Evolutionary conservation across 805 yeast species (phyloP).

Genomic region (Wilhelminamyces savonicus): DNA sequence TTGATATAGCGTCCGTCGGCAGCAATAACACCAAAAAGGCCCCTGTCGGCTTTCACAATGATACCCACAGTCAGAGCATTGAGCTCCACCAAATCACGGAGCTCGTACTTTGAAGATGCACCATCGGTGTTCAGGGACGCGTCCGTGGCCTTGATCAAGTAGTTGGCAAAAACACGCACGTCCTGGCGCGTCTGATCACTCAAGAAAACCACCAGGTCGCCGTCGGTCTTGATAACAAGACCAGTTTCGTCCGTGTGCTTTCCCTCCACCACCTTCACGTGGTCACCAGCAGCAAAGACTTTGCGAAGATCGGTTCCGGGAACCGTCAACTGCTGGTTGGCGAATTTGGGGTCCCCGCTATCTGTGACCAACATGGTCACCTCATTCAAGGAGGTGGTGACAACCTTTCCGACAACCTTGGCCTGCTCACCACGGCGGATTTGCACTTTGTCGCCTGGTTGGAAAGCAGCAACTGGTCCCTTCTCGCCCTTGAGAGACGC

Average conservation of each 20-base stretch:
- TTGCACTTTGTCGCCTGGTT: constrained; percentile 92
- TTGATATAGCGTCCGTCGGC: constrained; percentile 73
- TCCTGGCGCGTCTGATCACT: constrained; percentile 87
- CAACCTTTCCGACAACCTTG: constrained; percentile 77
- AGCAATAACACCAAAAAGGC: constrained; percentile 70
- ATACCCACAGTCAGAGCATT: constrained; percentile 86
- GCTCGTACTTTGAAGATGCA: constrained; percentile 72
- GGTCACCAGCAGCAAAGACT: constrained; percentile 86
- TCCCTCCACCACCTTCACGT: constrained; percentile 87
- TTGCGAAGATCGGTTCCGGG: constrained; percentile 81
- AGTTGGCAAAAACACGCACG: constrained; percentile 88
- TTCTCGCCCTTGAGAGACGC: constrained; percentile 65
- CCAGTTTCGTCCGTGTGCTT: constrained; percentile 93
- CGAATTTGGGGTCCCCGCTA: constrained; percentile 49
- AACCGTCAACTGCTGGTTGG: constrained; percentile 64
- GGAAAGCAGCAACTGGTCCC: constrained; percentile 45
- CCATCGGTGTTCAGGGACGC: constrained; percentile 51
- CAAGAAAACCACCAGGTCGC: constrained; percentile 82
- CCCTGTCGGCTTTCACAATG: constrained; percentile 84
- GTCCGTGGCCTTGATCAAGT: constrained; percentile 86
- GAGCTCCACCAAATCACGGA: constrained; percentile 85
- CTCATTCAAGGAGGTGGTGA: constrained; percentile 53
- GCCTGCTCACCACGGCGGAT: constrained; percentile 91
- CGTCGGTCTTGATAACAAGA: constrained; percentile 74
- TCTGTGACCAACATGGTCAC: constrained; percentile 46